Evolutionary conservation across 176 grass and related monocot genomes (phyloP), one percentile per base, ranked within the genome.

Genomic region (Musa itinerans): DNA sequence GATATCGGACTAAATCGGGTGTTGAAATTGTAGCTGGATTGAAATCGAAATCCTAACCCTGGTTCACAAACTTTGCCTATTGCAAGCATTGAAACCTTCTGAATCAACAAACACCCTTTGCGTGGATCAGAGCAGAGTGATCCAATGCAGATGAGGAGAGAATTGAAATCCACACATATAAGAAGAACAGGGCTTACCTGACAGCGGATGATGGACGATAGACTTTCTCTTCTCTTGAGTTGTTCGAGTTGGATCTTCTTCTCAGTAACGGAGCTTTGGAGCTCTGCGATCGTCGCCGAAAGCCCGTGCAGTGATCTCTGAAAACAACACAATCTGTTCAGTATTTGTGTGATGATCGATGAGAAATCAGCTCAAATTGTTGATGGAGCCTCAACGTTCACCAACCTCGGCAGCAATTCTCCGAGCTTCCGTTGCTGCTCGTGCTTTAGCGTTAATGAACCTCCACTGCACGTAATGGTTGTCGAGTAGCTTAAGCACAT

Each of bases 241-340:
- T 58, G 78, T 69, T 91, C 84, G 19, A 84, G 34, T 52, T 86
- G 65, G 43, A 8, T 53, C 64, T 69, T 91, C 80, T 98, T 93
- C 49, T 81, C 80, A 0, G 49, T 58, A 21, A 94, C 82, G 1
- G 84, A 90, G 50, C 83, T 76, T 50, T 52, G 86, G 27, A 89
- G 22, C 16, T 77, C 53, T 0, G 70, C n/a, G 0, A 89, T 85
- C 75, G 54, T 73, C 53, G 74, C 73, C 0, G 69, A 77, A 4
- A 90, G 84, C 25, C 86, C 88, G 50, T 76, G 81, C 20, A 98
- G 50, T 23, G 88, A 92, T 82, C 74, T 91, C 95, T 98, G 69
- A 56, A 81, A 17, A 69, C 1, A 13, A 61, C 1, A 65, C 26
- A 63, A 43, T 50, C 12, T 8, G 17, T 76, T 22, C 17, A 22